These are phyloP conservation scores for Leucoagaricus sp. DNA, from an alignment of 1,284 basidiomycete genomes.

Conservation along the genomic window DNA sequence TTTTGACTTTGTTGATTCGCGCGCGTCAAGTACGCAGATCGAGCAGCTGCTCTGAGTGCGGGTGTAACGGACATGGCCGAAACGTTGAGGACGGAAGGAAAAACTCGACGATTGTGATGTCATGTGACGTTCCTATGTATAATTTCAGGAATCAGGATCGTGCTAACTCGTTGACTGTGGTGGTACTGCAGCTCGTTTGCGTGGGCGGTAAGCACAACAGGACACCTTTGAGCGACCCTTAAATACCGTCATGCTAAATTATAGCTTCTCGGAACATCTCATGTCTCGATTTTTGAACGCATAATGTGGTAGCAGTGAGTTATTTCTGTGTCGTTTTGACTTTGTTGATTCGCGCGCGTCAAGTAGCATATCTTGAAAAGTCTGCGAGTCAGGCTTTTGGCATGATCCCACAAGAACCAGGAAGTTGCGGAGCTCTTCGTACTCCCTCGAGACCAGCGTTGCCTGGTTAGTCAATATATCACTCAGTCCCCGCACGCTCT, in stretches of 20 bases:
- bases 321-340: conserved; percentile 47
- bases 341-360: conserved; percentile 56
- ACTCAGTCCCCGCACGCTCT: conserved; percentile 2
- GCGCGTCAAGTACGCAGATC: conserved; percentile 55
- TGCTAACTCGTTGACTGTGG: neutral
- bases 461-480: conserved; percentile 47
- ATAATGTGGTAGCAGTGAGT: neutral
- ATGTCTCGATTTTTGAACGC: neutral
- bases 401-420: conserved; percentile 73
- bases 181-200: no score
- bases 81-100: conserved; percentile 16
- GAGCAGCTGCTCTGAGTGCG: conserved; percentile 52
- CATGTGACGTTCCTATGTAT: neutral
- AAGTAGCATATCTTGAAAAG: conserved; percentile 65
- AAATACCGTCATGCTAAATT: no score
- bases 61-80: conserved; percentile 46
- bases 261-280: neutral
- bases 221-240: no score
- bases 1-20: conserved; percentile 37
- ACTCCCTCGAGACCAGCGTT: conserved; percentile 67
- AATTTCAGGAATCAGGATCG: no score
- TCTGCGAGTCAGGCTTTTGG: conserved; percentile 75
- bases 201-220: no score
- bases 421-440: conserved; percentile 68
- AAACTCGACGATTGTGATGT: conserved; percentile 19